Base-by-base conservation (phyloP, 495 filamentous ascomycete genomes). In the Trichocladium uniseriatum region DNA sequence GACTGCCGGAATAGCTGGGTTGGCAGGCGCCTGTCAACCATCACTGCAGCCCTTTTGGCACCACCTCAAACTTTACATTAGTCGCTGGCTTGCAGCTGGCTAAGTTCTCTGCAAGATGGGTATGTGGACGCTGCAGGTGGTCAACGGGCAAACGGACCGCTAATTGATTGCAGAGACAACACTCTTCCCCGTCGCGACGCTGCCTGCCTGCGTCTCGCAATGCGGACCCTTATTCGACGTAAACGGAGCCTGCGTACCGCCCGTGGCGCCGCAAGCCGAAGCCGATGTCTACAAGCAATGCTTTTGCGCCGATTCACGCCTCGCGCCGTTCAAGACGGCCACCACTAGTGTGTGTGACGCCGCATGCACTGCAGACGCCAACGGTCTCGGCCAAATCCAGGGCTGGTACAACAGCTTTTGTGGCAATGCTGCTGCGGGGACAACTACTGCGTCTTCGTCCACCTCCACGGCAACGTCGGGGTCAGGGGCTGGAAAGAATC, bases 171-270 rank as follows among this genome's bases (percentile, higher is more conserved):
- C 40, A 38, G 58, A 63, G 37, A 71, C 69, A 6, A 74, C 70
- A n/a, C 50, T 74, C 39, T 63, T 77, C 19, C 73, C 74, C 37
- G 65, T 72, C 48, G 58, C 55, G 21, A 49, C 59, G 19, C 58
- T 79, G 38, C 73, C 74, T 35, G 53, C 73, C 1, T 79, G 76
- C 49, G 71, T 67, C 3, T 55, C 57, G 1, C 27, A 53, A 15
- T 79, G 76, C 52, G 74, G 74, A 16, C 49, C 58, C 1, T 68
- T 79, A 31, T 78, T 69, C 56, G 75, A 78, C 57, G 76, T 70
- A 10, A 77, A 79, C 54, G 76, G 75, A 52, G 70, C 62, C 43
- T 79, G 76, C 55, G 69, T 71, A 0, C 72, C 72, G 4, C 71
- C 74, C 5, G 61, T 59, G 0, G 61, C 56, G 3, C 52, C 65